A percentile compares a stretch with the other conserved stretches of the same genome.
Conservation (phyloP, 2,329 filamentous ascomycete genomes). For the Ceratocystis albifundus region DNA sequence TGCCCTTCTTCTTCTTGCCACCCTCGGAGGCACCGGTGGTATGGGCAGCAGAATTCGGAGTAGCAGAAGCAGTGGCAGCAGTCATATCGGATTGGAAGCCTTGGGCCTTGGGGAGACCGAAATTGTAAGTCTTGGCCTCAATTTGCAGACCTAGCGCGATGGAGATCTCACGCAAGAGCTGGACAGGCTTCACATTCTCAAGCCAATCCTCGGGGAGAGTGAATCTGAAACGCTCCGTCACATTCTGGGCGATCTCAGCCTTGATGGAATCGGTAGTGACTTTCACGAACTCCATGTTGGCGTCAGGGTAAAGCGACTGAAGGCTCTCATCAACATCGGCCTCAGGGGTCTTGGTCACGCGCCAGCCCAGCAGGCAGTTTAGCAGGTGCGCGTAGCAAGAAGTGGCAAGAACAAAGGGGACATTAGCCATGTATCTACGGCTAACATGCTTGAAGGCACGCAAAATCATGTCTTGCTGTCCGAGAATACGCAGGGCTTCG, state of each 20-base stretch:
- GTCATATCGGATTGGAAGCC: slow-evolving; percentile 25
- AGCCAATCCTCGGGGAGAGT: slow-evolving; percentile 58
- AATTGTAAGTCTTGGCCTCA: slow-evolving; percentile 50
- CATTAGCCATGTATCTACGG: slow-evolving; percentile 63
- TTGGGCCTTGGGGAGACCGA: slow-evolving; percentile 25
- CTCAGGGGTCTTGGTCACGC: slow-evolving; percentile 63
- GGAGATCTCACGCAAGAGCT: slow-evolving; percentile 78
- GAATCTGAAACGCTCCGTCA: slow-evolving; percentile 64
- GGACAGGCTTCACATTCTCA: slow-evolving; percentile 56
- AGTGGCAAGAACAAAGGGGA: slow-evolving; percentile 70
- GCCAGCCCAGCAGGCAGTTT: slow-evolving; percentile 78
- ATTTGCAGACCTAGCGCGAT: slow-evolving; percentile 86
- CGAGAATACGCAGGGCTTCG: slow-evolving; percentile 62
- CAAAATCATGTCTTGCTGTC: slow-evolving; percentile 86
- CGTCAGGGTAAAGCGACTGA: slow-evolving; percentile 65
- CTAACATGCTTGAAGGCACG: slow-evolving; percentile 90
- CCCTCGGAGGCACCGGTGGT: slow-evolving; percentile 35
- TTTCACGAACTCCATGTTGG: slow-evolving; percentile 68
- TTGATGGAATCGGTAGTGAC: slow-evolving; percentile 63
- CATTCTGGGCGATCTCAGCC: slow-evolving; percentile 58
- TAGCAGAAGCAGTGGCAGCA: slow-evolving; percentile 28
- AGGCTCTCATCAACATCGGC: slow-evolving; percentile 67
- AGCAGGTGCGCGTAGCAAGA: slow-evolving; percentile 74
- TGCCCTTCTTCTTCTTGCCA: slow-evolving; percentile 47
- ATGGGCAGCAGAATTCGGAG: slow-evolving; percentile 29